phyloP scores from a whole-genome alignment of 441 rosid species.

The Bruguiera hainesii region DNA sequence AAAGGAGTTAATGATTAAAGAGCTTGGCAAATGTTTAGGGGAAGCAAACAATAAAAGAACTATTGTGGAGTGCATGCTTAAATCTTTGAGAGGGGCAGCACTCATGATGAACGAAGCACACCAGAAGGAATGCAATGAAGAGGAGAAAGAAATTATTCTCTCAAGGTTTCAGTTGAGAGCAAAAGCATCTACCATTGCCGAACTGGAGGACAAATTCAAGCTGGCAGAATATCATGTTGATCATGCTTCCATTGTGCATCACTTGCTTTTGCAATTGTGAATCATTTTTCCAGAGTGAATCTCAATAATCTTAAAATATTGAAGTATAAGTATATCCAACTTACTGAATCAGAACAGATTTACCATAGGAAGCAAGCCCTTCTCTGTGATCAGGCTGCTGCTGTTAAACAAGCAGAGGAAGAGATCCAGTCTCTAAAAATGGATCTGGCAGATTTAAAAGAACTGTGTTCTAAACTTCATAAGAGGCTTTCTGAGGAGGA shows the following conservation, averaged over 20 bases:
- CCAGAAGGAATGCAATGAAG: constrained; percentile 76
- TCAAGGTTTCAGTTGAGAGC: constrained; percentile 53
- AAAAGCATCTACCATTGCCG: constrained; percentile 41
- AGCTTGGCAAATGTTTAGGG: constrained; percentile 79
- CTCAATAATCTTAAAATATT: constrained; percentile 38
- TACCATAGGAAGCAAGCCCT: constrained; percentile 41
- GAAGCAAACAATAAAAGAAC: constrained; percentile 66
- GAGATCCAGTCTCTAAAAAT: constrained; percentile 43
- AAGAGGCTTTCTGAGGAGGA: constrained; percentile 51
- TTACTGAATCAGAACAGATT: constrained; percentile 43
- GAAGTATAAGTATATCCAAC: constrained; percentile 50
- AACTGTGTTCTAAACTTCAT: constrained; percentile 41
- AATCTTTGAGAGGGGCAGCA: constrained; percentile 88
- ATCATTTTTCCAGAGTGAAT: constrained; percentile 61
- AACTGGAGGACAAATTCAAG: constrained; percentile 63
- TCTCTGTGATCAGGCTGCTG: constrained; percentile 38
- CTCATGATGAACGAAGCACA: constrained; percentile 84
- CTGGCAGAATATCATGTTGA: constrained; percentile 41
- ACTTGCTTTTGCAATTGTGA: constrained; percentile 74
- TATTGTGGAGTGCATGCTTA: constrained; percentile 80
- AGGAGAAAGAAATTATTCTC: constrained; percentile 54
- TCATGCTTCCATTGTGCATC: constrained; percentile 65
- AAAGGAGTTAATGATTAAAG: constrained; percentile 73
- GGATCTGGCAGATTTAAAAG: constrained; percentile 46
- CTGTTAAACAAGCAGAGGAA: constrained; percentile 40